Conservation (phyloP, 176 grass and related monocot species). For the Aegilops umbellulata region DNA sequence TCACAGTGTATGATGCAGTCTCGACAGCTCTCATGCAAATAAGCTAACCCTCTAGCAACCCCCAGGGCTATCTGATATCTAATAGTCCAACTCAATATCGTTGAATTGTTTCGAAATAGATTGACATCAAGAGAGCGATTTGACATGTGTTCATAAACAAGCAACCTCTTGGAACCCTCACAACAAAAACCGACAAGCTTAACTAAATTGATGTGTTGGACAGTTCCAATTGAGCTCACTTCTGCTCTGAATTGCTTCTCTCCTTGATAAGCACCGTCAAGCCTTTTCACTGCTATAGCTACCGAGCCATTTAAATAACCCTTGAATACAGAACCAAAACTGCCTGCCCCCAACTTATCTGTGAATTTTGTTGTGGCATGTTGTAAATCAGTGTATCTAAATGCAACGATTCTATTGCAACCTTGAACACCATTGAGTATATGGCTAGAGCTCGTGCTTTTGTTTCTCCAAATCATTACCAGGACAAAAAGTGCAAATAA, state of each 20-base stretch:
- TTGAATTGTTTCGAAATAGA: constrained; percentile 17
- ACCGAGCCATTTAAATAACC: constrained; percentile 24
- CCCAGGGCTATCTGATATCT: constrained; percentile 54
- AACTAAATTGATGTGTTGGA: constrained; percentile 64
- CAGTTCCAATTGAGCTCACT: constrained; percentile 33
- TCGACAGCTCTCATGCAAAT: constrained; percentile 56
- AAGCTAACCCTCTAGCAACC: constrained; percentile 48
- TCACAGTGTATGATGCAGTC: constrained; percentile 43
- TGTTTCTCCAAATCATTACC: constrained; percentile 12
- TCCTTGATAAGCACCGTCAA: constrained; percentile 41
- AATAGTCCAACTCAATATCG: constrained; percentile 24
- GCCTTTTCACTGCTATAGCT: constrained; percentile 62
- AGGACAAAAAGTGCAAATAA: constrained; percentile 10
- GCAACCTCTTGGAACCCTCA: constrained; percentile 31
- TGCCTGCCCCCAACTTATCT: constrained; percentile 44
- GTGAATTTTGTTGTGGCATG: constrained; percentile 46
- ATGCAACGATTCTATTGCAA: constrained; percentile 8
- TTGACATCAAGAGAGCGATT: constrained; percentile 48
- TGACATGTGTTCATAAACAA: constrained; percentile 68
- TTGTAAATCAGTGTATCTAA: constrained; percentile 40
- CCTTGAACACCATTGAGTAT: background rate
- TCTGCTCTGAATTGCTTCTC: constrained; percentile 61
- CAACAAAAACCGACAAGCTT: constrained; percentile 60
- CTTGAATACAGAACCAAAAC: constrained; percentile 64
- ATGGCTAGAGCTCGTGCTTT: background rate